phyloP scores from a whole-genome alignment of 495 filamentous ascomycete genomes.

The Hyaloscypha bicolor region DNA sequence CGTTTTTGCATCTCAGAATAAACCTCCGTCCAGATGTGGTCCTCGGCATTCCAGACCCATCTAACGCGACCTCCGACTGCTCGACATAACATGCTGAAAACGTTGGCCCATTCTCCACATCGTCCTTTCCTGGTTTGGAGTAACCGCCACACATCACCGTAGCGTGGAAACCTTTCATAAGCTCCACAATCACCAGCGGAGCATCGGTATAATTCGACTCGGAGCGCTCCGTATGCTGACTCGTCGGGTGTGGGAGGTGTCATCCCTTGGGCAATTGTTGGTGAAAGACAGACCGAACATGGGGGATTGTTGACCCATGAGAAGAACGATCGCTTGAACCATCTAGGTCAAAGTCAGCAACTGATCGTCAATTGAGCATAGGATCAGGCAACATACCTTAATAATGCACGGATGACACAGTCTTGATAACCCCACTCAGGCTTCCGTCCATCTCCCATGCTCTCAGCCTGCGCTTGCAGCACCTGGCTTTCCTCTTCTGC shows the following conservation, averaged over 20 bases:
- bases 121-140: constrained; percentile 83
- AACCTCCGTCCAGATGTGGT: constrained; percentile 96
- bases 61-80: constrained; percentile 88
- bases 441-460: constrained; percentile 71
- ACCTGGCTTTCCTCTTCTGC: constrained; percentile 92
- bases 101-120: constrained; percentile 96
- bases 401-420: constrained; percentile 87
- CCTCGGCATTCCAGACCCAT: constrained; percentile 99
- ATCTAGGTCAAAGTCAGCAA: constrained; percentile 54
- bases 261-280: constrained; percentile 81
- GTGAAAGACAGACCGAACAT: constrained; percentile 76
- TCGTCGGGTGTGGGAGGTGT: constrained; percentile 87
- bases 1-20: constrained; percentile 91
- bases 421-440: constrained; percentile 98
- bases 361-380: constrained; percentile 6
- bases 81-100: constrained; percentile 97
- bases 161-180: constrained; percentile 90
- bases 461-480: constrained; percentile 81
- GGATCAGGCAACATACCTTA: constrained; percentile 58
- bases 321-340: constrained; percentile 96
- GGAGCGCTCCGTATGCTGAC: constrained; percentile 78
- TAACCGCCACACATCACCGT: constrained; percentile 93
- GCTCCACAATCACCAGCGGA: constrained; percentile 67
- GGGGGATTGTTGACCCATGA: constrained; percentile 94
- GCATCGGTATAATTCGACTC: constrained; percentile 90